A percentile compares a stretch with the other conserved stretches of the same genome.
Evolutionary conservation across 1,284 basidiomycete species (phyloP).

Genomic region (Austroboletus rostrupii): DNA sequence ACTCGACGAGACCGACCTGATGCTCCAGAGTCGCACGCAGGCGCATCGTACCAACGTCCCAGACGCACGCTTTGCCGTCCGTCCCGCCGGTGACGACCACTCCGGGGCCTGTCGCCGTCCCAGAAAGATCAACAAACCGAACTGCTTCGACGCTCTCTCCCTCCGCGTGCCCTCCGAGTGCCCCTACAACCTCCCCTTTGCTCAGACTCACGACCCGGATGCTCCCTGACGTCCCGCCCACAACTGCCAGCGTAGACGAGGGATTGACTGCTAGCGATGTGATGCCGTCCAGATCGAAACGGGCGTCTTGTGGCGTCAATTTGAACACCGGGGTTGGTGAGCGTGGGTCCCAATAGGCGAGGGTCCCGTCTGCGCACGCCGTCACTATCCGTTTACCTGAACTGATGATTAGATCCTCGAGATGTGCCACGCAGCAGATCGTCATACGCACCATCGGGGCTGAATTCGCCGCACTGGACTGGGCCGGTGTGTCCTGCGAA

Average conservation of each 20-base stretch:
- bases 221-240: constrained; percentile 82
- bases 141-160: constrained; percentile 91
- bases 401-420: constrained; percentile 6
- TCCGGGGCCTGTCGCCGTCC: constrained; percentile 49
- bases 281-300: constrained; percentile 77
- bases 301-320: constrained; percentile 68
- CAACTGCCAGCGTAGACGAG: constrained; percentile 81
- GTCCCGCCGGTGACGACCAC: constrained; percentile 87
- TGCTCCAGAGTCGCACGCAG: constrained; percentile 79
- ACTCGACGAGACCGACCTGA: constrained; percentile 46
- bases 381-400: constrained; percentile 88
- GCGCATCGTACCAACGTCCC: constrained; percentile 87
- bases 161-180: constrained; percentile 81
- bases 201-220: constrained; percentile 83
- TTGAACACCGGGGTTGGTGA: constrained; percentile 77
- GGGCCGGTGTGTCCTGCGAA: constrained; percentile 88
- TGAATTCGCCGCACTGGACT: constrained; percentile 88
- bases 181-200: constrained; percentile 80
- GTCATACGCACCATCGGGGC: constrained; percentile 69
- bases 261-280: constrained; percentile 85
- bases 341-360: constrained; percentile 93
- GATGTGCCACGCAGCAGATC: neutral
- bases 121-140: constrained; percentile 78
- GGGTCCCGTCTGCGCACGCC: constrained; percentile 77
- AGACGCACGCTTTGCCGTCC: constrained; percentile 91